Base-by-base conservation (phyloP, 495 filamentous ascomycete species). In the Aspergillus affinis region DNA sequence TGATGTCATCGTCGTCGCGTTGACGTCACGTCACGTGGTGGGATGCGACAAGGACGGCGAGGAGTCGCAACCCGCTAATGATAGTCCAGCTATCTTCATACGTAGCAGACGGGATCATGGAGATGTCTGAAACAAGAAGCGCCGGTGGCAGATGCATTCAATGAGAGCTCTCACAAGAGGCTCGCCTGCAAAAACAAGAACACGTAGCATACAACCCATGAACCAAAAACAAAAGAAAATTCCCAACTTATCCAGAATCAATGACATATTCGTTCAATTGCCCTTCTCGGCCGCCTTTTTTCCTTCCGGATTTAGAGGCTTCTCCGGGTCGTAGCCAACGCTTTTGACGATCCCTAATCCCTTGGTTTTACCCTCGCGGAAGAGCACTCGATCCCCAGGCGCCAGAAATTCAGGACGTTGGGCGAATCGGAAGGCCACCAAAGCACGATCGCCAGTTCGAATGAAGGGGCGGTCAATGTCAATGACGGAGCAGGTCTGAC, bases 391-490 rank as follows among this genome's bases (percentile, higher is more conserved):
- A 71, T 98, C 94, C 0, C 94, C 94, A 3, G 89, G 86, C 2
- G 85, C 88, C 18, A 98, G 75, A 64, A 95, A 98, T 77, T 98
- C 94, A 30, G 94, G 94, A n/a, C 95, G 80, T 71, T 98, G 95
- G 48, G 96, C 88, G 69, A 98, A 98, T 15, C 88, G 85, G 73
- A 98, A 98, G 1, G 94, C 94, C 15, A 98, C 95, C 0, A 84
- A 82, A 8, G 95, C 94, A 27, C 94, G 81, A 71, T 98, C 94
- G 5, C 94, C 94, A 0, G 95, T 97, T 13, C 94, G 83, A 65
- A 98, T 96, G 65, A 92, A 95, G 20, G 90, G 88, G n/a, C 93
- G 88, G 68, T 98, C 94, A 59, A 98, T 95, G 66, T 97, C 94
- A 64, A 98, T 97, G 66, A 98, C 97, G 7, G 92, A 87, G 64